These are phyloP conservation scores for Trypanosoma grayi DNA, from an alignment of 208 protist genomes.

Conservation along the genomic window DNA sequence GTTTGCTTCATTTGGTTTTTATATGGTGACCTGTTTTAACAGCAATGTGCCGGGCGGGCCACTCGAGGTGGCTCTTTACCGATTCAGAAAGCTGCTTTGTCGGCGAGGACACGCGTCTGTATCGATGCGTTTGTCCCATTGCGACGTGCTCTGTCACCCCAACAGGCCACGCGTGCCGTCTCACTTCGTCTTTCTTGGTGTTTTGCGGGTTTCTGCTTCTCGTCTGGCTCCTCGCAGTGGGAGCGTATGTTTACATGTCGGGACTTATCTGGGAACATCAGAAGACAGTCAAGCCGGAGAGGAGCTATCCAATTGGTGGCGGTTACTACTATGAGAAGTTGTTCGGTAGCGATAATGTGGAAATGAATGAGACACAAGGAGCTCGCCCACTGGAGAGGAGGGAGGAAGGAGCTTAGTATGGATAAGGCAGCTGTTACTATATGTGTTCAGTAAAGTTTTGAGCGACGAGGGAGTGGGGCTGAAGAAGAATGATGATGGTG, in stretches of 20 bases:
- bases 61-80: slow-evolving; percentile 58
- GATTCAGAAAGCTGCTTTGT: slow-evolving; percentile 77
- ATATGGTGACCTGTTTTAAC: background rate
- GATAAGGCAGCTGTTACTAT: too few relatives aligned
- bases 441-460: too few relatives aligned
- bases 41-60: slow-evolving; percentile 54
- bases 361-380: slow-evolving; percentile 7
- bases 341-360: slow-evolving; percentile 41
- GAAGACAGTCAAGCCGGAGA: slow-evolving; percentile 30
- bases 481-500: too few relatives aligned
- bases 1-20: background rate
- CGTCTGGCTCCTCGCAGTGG: slow-evolving; percentile 60
- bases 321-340: slow-evolving; percentile 81
- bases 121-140: slow-evolving; percentile 76
- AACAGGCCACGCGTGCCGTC: slow-evolving; percentile 41
- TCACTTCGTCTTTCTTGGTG: slow-evolving; percentile 62
- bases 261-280: slow-evolving; percentile 48
- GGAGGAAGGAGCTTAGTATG: background rate
- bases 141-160: slow-evolving; percentile 46
- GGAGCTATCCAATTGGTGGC: slow-evolving; percentile 20
- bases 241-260: slow-evolving; percentile 66
- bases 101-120: slow-evolving; percentile 47
- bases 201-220: slow-evolving; percentile 51
- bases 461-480: background rate
- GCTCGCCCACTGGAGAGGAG: background rate